Conservation (phyloP, 148 eudicot species). For the Spergularia marina region DNA sequence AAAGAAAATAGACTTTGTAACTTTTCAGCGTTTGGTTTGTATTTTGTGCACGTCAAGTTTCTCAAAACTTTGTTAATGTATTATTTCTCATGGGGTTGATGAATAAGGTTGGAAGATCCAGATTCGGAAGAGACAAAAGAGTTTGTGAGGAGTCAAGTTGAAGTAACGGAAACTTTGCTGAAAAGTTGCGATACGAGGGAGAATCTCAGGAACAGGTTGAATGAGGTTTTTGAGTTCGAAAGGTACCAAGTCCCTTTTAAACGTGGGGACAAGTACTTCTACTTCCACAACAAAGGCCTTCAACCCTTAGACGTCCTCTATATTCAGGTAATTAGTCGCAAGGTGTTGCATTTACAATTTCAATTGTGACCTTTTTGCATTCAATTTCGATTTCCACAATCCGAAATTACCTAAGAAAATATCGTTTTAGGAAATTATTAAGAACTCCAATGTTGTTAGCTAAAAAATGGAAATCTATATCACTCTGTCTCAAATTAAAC, state of each 20-base stretch:
- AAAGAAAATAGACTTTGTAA: too few relatives aligned
- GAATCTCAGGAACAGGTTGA: conserved; percentile 51
- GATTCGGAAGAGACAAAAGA: conserved; percentile 78
- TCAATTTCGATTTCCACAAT: too few relatives aligned
- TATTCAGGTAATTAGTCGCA: conserved; percentile 49
- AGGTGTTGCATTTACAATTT: too few relatives aligned
- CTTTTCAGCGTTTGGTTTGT: too few relatives aligned
- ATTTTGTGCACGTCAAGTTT: too few relatives aligned
- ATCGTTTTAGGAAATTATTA: too few relatives aligned
- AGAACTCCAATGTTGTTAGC: too few relatives aligned
- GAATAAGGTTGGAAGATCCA: conserved; percentile 78
- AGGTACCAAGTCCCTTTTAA: conserved; percentile 67
- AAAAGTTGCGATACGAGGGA: conserved; percentile 66
- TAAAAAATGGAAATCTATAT: too few relatives aligned
- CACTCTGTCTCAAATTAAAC: too few relatives aligned
- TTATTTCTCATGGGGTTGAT: background rate
- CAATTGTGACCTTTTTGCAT: too few relatives aligned
- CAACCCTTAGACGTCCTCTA: conserved; percentile 72
- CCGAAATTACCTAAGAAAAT: too few relatives aligned
- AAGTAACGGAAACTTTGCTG: conserved; percentile 65
- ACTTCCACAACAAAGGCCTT: conserved; percentile 81
- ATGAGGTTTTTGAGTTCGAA: conserved; percentile 59
- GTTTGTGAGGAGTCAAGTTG: conserved; percentile 64
- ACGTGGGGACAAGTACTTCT: conserved; percentile 64
- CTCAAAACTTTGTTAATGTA: too few relatives aligned